These are phyloP conservation scores for Candida suzukii DNA, from an alignment of 805 yeast species.

Conservation along the genomic window DNA sequence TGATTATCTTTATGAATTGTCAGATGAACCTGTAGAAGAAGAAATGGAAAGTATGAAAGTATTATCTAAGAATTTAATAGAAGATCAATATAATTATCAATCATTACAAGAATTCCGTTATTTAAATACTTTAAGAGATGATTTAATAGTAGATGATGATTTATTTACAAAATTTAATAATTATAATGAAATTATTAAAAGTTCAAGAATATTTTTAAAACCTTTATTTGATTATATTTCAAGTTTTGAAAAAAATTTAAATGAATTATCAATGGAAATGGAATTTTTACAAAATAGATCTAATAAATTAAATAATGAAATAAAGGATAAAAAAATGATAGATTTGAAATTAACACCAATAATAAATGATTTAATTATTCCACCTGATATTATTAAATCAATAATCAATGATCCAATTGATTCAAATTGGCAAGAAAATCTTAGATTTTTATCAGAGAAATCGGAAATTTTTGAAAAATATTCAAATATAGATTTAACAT, in stretches of 20 bases:
- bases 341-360: constrained; percentile 59
- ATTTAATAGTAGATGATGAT: background rate
- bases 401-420: constrained; percentile 52
- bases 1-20: constrained; percentile 13
- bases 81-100: constrained; percentile 2
- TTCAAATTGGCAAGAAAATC: constrained; percentile 59
- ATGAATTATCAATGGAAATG: constrained; percentile 52
- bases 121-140: constrained; percentile 3
- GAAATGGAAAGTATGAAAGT: constrained; percentile 2
- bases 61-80: constrained; percentile 5
- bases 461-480: constrained; percentile 43
- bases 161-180: constrained; percentile 13
- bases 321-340: constrained; percentile 39
- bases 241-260: constrained; percentile 52
- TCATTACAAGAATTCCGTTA: constrained; percentile 18
- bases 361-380: constrained; percentile 67
- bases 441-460: constrained; percentile 53
- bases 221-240: constrained; percentile 49
- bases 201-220: constrained; percentile 28
- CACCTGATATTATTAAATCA: constrained; percentile 61
- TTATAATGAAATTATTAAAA: constrained; percentile 21
- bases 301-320: constrained; percentile 36
- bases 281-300: constrained; percentile 52
- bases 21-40: constrained; percentile 4
- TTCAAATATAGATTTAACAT: constrained; percentile 5